These are phyloP conservation scores for Crepidotus variabilis DNA, from an alignment of 768 basidiomycete species.

Conservation along the genomic window DNA sequence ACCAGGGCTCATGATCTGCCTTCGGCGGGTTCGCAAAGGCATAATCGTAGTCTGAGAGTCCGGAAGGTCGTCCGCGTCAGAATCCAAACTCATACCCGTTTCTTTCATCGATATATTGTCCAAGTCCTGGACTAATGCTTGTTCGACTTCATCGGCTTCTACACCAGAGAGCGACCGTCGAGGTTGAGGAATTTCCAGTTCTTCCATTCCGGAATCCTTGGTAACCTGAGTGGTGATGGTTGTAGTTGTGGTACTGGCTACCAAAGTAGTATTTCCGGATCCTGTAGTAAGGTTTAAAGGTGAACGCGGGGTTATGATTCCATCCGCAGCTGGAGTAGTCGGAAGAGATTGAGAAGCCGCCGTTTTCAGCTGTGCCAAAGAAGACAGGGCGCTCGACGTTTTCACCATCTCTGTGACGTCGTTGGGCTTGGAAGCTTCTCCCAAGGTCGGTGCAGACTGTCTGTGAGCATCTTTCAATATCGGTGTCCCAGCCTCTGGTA, in stretches of 20 bases:
- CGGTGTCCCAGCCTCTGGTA: neutral
- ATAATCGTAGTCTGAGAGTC: too few relatives aligned
- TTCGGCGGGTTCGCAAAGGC: too few relatives aligned
- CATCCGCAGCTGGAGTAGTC: too few relatives aligned
- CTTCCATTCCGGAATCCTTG: neutral
- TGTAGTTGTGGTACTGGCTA: neutral
- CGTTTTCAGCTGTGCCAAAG: neutral
- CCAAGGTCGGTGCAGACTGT: neutral
- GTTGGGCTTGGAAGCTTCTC: neutral
- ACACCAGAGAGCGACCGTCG: neutral
- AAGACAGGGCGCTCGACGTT: neutral
- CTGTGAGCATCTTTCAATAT: neutral
- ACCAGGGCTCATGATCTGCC: too few relatives aligned
- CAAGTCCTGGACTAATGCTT: neutral
- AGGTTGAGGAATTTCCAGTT: neutral
- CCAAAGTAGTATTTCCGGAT: too few relatives aligned
- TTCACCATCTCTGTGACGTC: neutral
- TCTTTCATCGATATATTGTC: neutral
- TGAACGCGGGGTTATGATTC: too few relatives aligned
- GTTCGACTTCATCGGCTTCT: neutral
- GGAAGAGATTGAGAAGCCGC: neutral
- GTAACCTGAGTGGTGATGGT: neutral
- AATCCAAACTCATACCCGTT: neutral
- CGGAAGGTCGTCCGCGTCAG: neutral
- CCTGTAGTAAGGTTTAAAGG: too few relatives aligned